Conservation (phyloP, 495 filamentous ascomycete species). For the Melanomma pulvis-pyrius region DNA sequence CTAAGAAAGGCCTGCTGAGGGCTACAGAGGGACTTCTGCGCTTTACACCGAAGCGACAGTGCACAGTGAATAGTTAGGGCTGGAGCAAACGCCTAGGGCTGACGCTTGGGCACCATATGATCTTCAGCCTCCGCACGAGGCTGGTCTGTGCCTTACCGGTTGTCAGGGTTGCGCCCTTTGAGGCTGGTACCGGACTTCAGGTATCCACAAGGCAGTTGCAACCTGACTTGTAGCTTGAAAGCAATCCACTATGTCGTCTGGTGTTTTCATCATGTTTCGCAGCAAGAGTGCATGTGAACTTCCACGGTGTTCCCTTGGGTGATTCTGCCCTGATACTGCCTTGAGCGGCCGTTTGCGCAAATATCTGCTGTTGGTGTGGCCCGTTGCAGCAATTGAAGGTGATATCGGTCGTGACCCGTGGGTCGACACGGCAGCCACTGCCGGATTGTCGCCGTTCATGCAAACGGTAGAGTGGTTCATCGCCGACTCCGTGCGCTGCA, state of each 20-base stretch:
- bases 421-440: not conserved
- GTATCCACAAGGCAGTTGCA: not conserved
- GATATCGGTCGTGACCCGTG: not conserved
- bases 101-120: not conserved
- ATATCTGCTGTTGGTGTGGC: too few relatives aligned
- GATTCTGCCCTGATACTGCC: not conserved
- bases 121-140: conserved; percentile 3
- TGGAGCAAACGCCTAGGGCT: not conserved
- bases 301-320: too few relatives aligned
- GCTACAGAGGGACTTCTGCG: too few relatives aligned
- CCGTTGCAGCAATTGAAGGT: not conserved
- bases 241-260: not conserved
- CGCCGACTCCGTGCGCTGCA: not conserved
- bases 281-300: too few relatives aligned
- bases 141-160: conserved; percentile 19
- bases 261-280: too few relatives aligned
- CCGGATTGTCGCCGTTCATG: not conserved
- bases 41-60: too few relatives aligned
- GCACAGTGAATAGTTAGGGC: too few relatives aligned
- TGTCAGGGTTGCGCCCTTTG: not conserved
- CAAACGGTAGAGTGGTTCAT: not conserved
- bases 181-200: not conserved
- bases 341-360: not conserved
- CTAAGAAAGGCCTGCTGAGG: too few relatives aligned
- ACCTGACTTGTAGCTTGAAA: not conserved